phyloP scores from a whole-genome alignment of 768 basidiomycete genomes.

The Auricularia sp. region DNA sequence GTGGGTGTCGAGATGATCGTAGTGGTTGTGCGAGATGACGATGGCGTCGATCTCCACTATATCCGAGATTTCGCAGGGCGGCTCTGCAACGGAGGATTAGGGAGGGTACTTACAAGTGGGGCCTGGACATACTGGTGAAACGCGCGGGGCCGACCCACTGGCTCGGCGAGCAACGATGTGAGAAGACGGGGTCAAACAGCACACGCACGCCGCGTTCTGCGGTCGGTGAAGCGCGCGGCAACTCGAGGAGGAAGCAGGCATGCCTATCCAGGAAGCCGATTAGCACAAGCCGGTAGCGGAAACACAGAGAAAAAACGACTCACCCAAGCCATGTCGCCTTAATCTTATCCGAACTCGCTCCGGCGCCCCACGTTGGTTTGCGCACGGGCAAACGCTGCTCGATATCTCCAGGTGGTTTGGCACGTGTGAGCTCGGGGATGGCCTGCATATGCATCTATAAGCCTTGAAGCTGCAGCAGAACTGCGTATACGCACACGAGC shows the following conservation, averaged over 20 bases:
- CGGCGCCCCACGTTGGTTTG: slow-evolving; percentile 19
- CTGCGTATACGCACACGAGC: not conserved
- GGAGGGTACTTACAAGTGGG: not conserved
- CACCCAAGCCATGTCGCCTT: slow-evolving; percentile 44
- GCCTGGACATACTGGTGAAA: slow-evolving; percentile 28
- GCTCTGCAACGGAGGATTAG: slow-evolving; percentile 19
- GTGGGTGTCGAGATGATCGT: slow-evolving; percentile 41
- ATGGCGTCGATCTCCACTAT: slow-evolving; percentile 55
- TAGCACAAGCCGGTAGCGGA: not conserved
- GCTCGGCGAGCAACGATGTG: slow-evolving; percentile 40
- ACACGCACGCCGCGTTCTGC: slow-evolving; percentile 33
- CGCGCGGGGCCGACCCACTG: slow-evolving; percentile 38
- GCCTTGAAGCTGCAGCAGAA: not conserved
- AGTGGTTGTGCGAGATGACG: slow-evolving; percentile 51
- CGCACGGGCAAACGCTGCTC: slow-evolving; percentile 9
- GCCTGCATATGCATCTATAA: too few species aligned
- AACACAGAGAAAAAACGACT: not conserved
- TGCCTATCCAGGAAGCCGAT: slow-evolving; percentile 18
- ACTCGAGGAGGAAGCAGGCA: slow-evolving; percentile 44
- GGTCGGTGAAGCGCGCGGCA: slow-evolving; percentile 25
- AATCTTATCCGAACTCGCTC: slow-evolving; percentile 16
- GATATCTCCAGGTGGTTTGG: not conserved
- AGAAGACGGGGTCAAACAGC: slow-evolving; percentile 42
- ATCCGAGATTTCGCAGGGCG: slow-evolving; percentile 43
- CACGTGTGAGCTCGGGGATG: not conserved